A percentile compares a stretch with the other conserved stretches of the same genome.
These are phyloP conservation scores for Berberis thunbergii DNA, from an alignment of 164 flowering plant genomes.

Conservation along the genomic window DNA sequence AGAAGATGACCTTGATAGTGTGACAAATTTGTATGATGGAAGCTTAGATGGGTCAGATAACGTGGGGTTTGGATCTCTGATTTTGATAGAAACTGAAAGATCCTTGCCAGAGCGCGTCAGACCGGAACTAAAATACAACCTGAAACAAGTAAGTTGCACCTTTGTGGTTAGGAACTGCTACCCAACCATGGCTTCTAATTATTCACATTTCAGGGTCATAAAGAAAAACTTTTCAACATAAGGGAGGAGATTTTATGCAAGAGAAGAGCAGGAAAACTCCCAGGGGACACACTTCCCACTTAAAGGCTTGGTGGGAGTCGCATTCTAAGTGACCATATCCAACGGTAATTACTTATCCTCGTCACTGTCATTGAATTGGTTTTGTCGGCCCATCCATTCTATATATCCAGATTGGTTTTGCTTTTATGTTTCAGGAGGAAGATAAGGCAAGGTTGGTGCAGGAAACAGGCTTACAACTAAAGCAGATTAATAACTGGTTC, in stretches of 20 bases:
- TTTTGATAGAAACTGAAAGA: constrained; percentile 72
- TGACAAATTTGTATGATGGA: constrained; percentile 58
- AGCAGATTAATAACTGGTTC: constrained; percentile 91
- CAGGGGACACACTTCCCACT: constrained; percentile 68
- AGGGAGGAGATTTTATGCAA: constrained; percentile 77
- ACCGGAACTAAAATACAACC: constrained; percentile 71
- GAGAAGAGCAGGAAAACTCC: constrained; percentile 82
- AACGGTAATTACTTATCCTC: not conserved
- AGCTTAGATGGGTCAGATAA: constrained; percentile 52
- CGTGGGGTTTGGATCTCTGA: constrained; percentile 78
- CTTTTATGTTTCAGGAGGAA: constrained; percentile 50
- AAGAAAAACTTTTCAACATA: constrained; percentile 56
- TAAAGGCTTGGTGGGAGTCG: constrained; percentile 85
- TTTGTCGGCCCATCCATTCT: not conserved
- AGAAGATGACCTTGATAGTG: constrained; percentile 73
- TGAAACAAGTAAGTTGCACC: constrained; percentile 50
- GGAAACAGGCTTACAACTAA: constrained; percentile 80
- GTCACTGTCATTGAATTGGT: not conserved
- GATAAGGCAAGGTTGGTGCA: constrained; percentile 81
- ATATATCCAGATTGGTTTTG: not conserved
- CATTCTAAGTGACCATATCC: constrained; percentile 91
- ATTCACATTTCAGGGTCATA: constrained; percentile 49
- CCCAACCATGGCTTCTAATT: not conserved
- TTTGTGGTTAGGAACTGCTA: not conserved
- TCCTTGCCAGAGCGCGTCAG: constrained; percentile 82